These are phyloP conservation scores for Bondarzewia mesenterica DNA, from an alignment of 1,284 basidiomycete genomes.

Conservation along the genomic window DNA sequence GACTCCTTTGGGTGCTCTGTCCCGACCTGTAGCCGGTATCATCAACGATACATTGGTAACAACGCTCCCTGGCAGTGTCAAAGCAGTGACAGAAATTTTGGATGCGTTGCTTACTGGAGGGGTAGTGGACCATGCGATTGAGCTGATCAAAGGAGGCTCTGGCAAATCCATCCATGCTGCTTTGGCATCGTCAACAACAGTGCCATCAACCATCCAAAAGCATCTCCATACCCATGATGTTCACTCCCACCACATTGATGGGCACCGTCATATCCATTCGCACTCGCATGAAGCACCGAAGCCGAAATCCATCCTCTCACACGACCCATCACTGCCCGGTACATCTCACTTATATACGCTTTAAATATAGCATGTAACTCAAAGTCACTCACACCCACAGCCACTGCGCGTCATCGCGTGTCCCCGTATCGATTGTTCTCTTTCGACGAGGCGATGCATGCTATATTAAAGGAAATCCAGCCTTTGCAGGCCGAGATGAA, in stretches of 20 bases:
- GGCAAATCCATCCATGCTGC: conserved; percentile 50
- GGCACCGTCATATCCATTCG: conserved; percentile 35
- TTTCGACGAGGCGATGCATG: conserved; percentile 53
- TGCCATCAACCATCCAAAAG: not conserved
- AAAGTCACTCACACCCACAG: too few species aligned
- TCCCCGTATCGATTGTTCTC: conserved; percentile 74
- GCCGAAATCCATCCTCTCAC: conserved; percentile 49
- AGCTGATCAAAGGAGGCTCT: conserved; percentile 65
- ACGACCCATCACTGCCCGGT: conserved; percentile 64
- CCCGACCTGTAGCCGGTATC: conserved; percentile 76
- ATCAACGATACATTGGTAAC: conserved; percentile 59
- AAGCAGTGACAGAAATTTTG: conserved; percentile 77
- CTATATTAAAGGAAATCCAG: conserved; percentile 45
- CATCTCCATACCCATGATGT: conserved; percentile 12
- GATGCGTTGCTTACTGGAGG: conserved; percentile 50
- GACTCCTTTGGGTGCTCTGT: conserved; percentile 76
- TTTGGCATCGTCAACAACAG: not conserved
- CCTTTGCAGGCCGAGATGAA: conserved; percentile 25
- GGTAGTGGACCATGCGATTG: conserved; percentile 64
- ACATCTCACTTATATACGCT: conserved; percentile 16
- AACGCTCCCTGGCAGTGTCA: conserved; percentile 79
- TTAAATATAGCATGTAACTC: too few species aligned
- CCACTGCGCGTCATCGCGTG: conserved; percentile 56
- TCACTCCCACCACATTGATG: conserved; percentile 34
- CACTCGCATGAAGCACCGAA: conserved; percentile 36